Conservation (phyloP, 257 asterid genomes). For the Scutellaria baicalensis region DNA sequence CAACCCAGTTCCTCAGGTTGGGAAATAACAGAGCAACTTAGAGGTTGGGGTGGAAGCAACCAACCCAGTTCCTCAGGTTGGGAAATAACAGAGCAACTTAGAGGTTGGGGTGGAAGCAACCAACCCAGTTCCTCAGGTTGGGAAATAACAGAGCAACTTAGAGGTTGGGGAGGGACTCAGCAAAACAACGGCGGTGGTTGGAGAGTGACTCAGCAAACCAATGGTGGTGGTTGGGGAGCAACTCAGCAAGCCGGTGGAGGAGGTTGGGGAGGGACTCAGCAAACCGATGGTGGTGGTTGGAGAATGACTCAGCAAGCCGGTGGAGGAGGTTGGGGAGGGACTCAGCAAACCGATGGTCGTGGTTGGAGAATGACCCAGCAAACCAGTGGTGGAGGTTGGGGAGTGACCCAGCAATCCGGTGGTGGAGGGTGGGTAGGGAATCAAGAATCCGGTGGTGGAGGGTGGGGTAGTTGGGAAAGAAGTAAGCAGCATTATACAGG, state of each 20-base stretch:
- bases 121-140: background rate
- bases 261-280: background rate
- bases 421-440: too few relatives aligned
- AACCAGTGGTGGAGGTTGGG: background rate
- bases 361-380: background rate
- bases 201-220: background rate
- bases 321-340: background rate
- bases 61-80: background rate
- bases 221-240: slow-evolving; percentile 3
- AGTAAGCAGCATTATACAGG: background rate
- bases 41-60: slow-evolving; percentile 1
- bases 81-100: background rate
- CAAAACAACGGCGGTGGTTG: background rate
- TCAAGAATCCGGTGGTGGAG: background rate
- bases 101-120: slow-evolving; percentile 11
- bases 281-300: background rate
- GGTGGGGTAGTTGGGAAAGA: slow-evolving; percentile 3
- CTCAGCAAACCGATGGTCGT: background rate
- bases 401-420: background rate
- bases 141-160: background rate
- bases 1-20: background rate
- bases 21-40: background rate
- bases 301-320: background rate
- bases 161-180: slow-evolving; percentile 4
- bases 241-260: background rate